Conservation (phyloP, 2,329 filamentous ascomycete genomes). For the Ceratocystis lukuohia region DNA sequence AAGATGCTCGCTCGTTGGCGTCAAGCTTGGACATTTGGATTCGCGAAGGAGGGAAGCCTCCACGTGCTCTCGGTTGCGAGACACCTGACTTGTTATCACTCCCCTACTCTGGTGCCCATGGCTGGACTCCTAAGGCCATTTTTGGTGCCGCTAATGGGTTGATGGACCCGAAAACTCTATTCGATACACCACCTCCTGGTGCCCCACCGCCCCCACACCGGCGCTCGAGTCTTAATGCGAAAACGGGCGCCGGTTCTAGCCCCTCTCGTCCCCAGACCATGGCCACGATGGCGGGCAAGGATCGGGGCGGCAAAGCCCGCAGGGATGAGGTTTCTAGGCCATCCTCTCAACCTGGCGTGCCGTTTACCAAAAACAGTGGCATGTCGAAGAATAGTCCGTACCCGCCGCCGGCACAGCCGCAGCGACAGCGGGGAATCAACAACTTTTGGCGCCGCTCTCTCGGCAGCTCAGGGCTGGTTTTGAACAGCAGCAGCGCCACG, state of each 20-base stretch:
- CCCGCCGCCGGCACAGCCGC: slow-evolving; percentile 16
- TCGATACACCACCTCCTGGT: slow-evolving; percentile 24
- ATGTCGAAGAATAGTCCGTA: slow-evolving; percentile 16
- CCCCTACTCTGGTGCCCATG: slow-evolving; percentile 29
- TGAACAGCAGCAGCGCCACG: slow-evolving; percentile 20
- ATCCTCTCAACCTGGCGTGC: slow-evolving; percentile 15
- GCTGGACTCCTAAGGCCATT: slow-evolving; percentile 38
- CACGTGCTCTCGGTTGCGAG: slow-evolving; percentile 24
- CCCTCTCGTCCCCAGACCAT: slow-evolving; percentile 9
- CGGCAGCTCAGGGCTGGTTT: slow-evolving; percentile 25
- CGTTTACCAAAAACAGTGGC: slow-evolving; percentile 3
- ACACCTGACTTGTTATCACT: slow-evolving; percentile 45
- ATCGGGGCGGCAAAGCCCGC: slow-evolving; percentile 11
- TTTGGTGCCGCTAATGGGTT: slow-evolving; percentile 29
- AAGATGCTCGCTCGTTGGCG: slow-evolving; percentile 32
- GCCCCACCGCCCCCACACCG: slow-evolving; percentile 38
- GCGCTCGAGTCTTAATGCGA: slow-evolving; percentile 40
- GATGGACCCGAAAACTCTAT: slow-evolving; percentile 23
- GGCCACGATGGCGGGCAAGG: slow-evolving; percentile 14
- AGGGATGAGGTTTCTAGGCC: slow-evolving; percentile 14
- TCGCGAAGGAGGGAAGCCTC: slow-evolving; percentile 37
- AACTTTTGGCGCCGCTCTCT: slow-evolving; percentile 39
- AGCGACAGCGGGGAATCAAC: slow-evolving; percentile 31
- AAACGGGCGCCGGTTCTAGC: slow-evolving; percentile 26
- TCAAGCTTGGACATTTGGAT: slow-evolving; percentile 47